Evolutionary conservation across 371 early-diverging fungal genomes (phyloP), one percentile per base, ranked within the genome.

Genomic region (Mucor plumbeus): DNA sequence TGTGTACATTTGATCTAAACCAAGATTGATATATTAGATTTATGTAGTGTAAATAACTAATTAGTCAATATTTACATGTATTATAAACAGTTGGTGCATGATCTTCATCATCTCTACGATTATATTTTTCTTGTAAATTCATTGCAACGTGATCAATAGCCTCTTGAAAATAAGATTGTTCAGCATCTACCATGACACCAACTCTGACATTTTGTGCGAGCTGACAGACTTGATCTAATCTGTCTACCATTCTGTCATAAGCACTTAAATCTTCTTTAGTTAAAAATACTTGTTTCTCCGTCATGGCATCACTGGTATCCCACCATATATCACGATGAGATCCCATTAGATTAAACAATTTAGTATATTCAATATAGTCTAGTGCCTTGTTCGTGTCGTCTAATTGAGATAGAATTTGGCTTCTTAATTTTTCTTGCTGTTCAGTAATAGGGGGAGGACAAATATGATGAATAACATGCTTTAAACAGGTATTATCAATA

Each of bases 91-190:
- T 83, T 4, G 94, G 92, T 17, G 78, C 71, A 7, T 71, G 78
- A 4, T 75, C 82, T 34, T 65, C 70, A 9, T 73, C 78, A 8
- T 71, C 81, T 59, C 70, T 72, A 17, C 76, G 75, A 77, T 96
- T 96, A 76, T 82, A 94, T 59, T 84, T 75, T 55, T 79, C 72
- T 72, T 84, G 85, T 48, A 95, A 73, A 43, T 85, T 84, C 61
- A 94, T 71, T 5, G 93, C 90, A 4, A 95, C 86, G 61, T 88
- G 88, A 76, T 95, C 95, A 77, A 98, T 94, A 15, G 94, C 93
- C 7, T 92, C 89, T 81, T 96, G 97, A 81, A 95, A 95, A 74
- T 94, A 93, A 31, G 90, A 75, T 75, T 95, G 96, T 74, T 97
- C 98, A 56, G 98, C 98, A 69, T 97, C 98, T 17, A 96, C 82